Conservation (phyloP, 169 alveolate species). For the Eimeria necatrix region DNA sequence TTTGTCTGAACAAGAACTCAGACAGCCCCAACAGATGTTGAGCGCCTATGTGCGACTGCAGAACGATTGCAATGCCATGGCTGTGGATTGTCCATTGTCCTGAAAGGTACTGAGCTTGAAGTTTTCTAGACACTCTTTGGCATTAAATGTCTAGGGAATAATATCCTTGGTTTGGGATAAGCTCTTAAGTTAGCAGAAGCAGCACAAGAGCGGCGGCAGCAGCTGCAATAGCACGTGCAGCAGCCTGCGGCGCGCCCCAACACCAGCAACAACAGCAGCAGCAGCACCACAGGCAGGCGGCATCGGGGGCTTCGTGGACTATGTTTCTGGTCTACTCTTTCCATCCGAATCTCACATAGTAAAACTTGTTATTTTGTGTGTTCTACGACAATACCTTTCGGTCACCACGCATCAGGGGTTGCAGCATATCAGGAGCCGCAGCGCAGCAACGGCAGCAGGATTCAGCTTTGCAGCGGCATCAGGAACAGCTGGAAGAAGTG, state of each 20-base stretch:
- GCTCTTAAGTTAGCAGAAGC: neutral
- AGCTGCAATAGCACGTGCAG: slow-evolving; percentile 52
- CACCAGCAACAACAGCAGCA: slow-evolving; percentile 68
- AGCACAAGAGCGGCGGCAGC: neutral
- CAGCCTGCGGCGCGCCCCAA: slow-evolving; percentile 70
- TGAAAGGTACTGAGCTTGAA: no score
- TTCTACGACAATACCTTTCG: neutral
- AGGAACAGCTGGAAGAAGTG: slow-evolving; percentile 57
- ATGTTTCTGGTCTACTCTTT: slow-evolving; percentile 12
- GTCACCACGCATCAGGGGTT: slow-evolving; percentile 2
- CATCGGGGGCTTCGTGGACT: slow-evolving; percentile 71
- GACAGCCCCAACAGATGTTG: no score
- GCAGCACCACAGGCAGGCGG: slow-evolving; percentile 73
- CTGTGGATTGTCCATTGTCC: no score
- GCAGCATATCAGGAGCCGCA: slow-evolving; percentile 66
- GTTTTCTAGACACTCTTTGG: no score
- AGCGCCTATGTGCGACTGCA: no score
- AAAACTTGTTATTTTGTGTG: slow-evolving; percentile 33
- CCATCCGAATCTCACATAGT: neutral
- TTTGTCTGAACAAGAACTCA: no score
- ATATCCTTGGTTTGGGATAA: neutral
- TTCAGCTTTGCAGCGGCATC: slow-evolving; percentile 55
- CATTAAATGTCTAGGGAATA: neutral
- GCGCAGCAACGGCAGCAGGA: slow-evolving; percentile 63
- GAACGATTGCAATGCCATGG: no score